Conservation (phyloP, 2,329 filamentous ascomycete genomes). For the Aspergillus fischeri region DNA sequence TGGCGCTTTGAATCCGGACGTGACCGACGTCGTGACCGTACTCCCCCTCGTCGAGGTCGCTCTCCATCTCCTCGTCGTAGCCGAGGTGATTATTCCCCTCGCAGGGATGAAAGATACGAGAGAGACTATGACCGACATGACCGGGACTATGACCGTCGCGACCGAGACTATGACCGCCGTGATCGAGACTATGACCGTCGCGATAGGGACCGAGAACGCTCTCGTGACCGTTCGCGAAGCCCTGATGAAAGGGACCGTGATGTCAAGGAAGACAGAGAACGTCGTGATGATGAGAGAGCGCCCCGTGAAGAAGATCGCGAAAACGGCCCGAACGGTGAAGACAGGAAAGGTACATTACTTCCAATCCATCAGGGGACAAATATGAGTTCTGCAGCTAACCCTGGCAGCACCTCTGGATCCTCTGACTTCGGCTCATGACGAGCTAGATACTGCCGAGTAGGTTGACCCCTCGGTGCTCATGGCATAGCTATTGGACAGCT, state of each 20-base stretch:
- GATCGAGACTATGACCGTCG: constrained; percentile 40
- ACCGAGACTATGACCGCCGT: constrained; percentile 66
- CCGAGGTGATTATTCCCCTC: constrained; percentile 72
- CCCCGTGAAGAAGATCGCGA: constrained; percentile 69
- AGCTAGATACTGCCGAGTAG: constrained; percentile 89
- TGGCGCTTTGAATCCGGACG: constrained; percentile 96
- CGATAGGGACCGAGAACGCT: constrained; percentile 64
- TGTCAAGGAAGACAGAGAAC: constrained; percentile 35
- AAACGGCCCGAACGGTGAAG: constrained; percentile 76
- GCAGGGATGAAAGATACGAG: constrained; percentile 81
- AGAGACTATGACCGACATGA: constrained; percentile 67
- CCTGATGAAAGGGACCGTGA: constrained; percentile 58
- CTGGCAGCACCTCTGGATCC: constrained; percentile 60
- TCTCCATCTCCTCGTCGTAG: constrained; percentile 56
- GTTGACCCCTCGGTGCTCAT: constrained; percentile 21
- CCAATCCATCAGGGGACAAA: neutral
- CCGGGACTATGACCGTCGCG: constrained; percentile 67
- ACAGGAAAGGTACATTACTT: constrained; percentile 70
- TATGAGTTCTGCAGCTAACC: constrained; percentile 11
- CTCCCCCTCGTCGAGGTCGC: constrained; percentile 70
- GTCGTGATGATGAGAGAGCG: constrained; percentile 62
- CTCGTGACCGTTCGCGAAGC: constrained; percentile 67
- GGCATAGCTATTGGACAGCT: neutral
- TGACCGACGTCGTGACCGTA: constrained; percentile 64
- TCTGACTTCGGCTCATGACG: constrained; percentile 80